phyloP scores from a whole-genome alignment of 139 green algal genomes.

The Chlorella sp. region DNA sequence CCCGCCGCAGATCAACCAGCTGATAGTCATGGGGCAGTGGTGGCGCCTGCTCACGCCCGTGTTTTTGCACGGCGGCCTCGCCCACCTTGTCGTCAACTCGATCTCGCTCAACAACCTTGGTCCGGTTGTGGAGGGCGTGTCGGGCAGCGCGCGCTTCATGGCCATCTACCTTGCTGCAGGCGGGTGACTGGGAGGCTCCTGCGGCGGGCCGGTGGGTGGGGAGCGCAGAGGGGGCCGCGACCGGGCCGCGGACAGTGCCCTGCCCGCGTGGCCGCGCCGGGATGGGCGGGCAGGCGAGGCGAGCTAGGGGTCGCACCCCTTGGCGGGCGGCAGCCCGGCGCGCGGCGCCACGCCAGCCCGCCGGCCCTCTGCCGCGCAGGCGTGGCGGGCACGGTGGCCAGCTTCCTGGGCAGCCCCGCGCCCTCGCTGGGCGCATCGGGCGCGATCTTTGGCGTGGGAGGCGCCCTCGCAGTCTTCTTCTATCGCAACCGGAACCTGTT shows the following conservation, averaged over 20 bases:
- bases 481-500: slow-evolving; percentile 42
- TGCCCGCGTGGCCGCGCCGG: no score
- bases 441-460: slow-evolving; percentile 53
- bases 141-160: slow-evolving; percentile 37
- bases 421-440: slow-evolving; percentile 43
- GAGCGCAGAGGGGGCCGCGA: no score
- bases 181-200: no score
- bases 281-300: no score
- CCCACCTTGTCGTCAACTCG: slow-evolving; percentile 68
- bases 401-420: slow-evolving; percentile 34
- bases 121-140: slow-evolving; percentile 36
- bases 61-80: slow-evolving; percentile 75
- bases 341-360: no score
- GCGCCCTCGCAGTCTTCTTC: slow-evolving; percentile 48
- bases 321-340: no score
- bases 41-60: slow-evolving; percentile 76
- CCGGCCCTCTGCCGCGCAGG: no score
- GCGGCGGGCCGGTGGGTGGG: no score
- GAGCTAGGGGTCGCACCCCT: no score
- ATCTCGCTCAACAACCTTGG: slow-evolving; percentile 44
- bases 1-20: slow-evolving; percentile 63
- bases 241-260: no score
- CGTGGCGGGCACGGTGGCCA: slow-evolving; percentile 48
- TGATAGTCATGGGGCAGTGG: slow-evolving; percentile 68
- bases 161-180: slow-evolving; percentile 42